Base-by-base conservation (phyloP, 305 asterid species). In the Fraxinus nigra region DNA sequence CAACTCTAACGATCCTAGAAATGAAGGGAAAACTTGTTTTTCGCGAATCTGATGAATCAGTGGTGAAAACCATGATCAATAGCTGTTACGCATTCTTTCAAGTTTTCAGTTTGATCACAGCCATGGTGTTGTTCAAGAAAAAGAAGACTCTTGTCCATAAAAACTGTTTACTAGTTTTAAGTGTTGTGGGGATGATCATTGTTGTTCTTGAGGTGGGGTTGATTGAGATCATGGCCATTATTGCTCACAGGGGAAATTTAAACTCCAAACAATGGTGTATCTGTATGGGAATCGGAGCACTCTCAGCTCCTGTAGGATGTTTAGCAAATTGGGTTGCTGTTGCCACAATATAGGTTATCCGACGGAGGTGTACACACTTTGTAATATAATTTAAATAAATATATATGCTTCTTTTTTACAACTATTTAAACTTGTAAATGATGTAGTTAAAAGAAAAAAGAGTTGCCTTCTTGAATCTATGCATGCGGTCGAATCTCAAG, bases 11-110 rank as follows among this genome's bases (percentile, higher is more conserved):
- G 78, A 72, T 75, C 16, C 72, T 89, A 3, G 63, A 34, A 40
- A 3, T 72, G 82, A 86, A 82, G 73, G 92, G 90, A 0, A 79
- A 74, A 37, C 35, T 18, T 5, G 6, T 82, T 72, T 51, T 84
- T 34, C 46, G 35, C 26, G 22, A 11, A 24, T 9, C 43, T 13
- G 74, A 79, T 18, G 87, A 81, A 34, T 38, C 22, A 18, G 82
- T 48, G 10, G 0, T 87, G 63, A 51, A 37, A 4, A 59, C 86
- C 70, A 75, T 85, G 85, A 75, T 85, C 32, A 86, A 85, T 78
- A 73, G 84, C 65, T 83, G 80, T 26, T 89, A 82, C 16, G 85
- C 75, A 0, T 11, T 87, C 37, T 89, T 85, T 78, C 92, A 89
- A 26, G 89, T 87, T 65, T 86, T 85, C 81, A n/a, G 61, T 18